Evolutionary conservation across 352 stramenopile genomes (phyloP), one percentile per base, ranked within the genome.

Genomic region (Globisporangium nodosum): DNA sequence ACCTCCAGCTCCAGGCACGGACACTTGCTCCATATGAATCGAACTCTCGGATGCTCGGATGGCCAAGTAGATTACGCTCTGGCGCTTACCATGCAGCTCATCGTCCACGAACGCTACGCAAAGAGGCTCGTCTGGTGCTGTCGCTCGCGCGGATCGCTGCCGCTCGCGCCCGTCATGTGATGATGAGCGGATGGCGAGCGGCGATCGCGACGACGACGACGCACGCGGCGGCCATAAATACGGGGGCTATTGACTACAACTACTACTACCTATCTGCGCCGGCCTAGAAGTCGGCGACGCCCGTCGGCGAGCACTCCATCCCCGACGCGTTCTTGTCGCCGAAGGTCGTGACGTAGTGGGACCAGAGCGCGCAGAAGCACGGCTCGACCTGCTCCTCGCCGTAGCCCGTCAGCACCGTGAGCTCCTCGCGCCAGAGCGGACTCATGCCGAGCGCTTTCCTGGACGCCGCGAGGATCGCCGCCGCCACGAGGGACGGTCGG

Each of bases 331-430:
- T 75, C 58, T 92, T 89, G 69, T 85, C 78, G 43, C 78, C 78
- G 58, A 92, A 92, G 13, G 77, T 78, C 31, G 68, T 62, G 61
- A 85, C 78, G 70, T 92, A 95, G 54, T 95, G 85, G 37, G 73
- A 61, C 83, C 84, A 95, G 35, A 95, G 67, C n/a, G 77, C 81
- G 54, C 80, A 78, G 63, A 92, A 96, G 60, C 86, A 96, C 43
- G 81, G 83, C 50, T 88, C 71, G 18, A 96, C 83, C 52, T 92
- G 84, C 43, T 88, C 71, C 27, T 77, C 77, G 21, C 78, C 75
- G 77, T 96, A 96, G 7, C 86, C 86, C 27, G 84, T 92, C 11
- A 93, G 65, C 43, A 84, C 73, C 21, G 81, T 81, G 48, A 96
- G 62, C 60, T 96, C 86, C 63, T 93, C 75, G 57, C 84, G 69